phyloP scores from a whole-genome alignment of 306 rosid genomes.

The Hippophae rhamnoides region DNA sequence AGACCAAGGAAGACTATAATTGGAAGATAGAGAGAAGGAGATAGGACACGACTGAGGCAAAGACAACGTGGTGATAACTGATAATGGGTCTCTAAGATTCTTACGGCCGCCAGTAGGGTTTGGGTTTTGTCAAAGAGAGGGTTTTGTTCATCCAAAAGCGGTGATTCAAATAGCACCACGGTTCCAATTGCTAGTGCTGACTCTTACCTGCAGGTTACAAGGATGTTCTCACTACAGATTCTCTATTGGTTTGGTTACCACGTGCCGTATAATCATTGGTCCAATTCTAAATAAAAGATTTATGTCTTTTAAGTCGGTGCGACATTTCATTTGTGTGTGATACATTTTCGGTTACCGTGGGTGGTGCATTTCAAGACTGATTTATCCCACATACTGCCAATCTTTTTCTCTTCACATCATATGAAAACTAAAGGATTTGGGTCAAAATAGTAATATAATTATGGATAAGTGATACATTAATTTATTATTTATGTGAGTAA shows the following conservation, averaged over 20 bases:
- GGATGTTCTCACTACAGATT: not conserved
- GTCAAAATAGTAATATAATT: too few relatives aligned
- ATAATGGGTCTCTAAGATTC: constrained; percentile 2
- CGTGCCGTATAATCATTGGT: not conserved
- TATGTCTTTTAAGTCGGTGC: too few relatives aligned
- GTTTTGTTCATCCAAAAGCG: constrained; percentile 70
- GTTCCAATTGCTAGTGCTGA: constrained; percentile 21
- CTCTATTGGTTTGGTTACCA: constrained; percentile 14
- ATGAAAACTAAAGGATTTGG: too few relatives aligned
- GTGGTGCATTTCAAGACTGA: too few relatives aligned
- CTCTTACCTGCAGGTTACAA: constrained; percentile 47
- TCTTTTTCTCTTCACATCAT: too few relatives aligned
- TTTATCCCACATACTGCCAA: too few relatives aligned
- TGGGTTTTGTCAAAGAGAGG: constrained; percentile 80
- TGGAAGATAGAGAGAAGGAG: constrained; percentile 20
- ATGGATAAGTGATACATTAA: too few relatives aligned
- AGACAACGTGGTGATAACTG: constrained; percentile 28
- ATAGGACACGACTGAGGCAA: not conserved
- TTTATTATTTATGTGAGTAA: too few relatives aligned
- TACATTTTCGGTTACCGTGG: too few relatives aligned
- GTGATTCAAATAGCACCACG: constrained; percentile 98
- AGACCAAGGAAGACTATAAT: constrained; percentile 26
- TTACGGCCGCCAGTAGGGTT: constrained; percentile 98
- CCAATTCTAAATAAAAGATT: too few relatives aligned
- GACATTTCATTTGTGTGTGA: too few relatives aligned